Evolutionary conservation across 768 basidiomycete species (phyloP), one percentile per base, ranked within the genome.

Genomic region (Kwoniella heveanensis): DNA sequence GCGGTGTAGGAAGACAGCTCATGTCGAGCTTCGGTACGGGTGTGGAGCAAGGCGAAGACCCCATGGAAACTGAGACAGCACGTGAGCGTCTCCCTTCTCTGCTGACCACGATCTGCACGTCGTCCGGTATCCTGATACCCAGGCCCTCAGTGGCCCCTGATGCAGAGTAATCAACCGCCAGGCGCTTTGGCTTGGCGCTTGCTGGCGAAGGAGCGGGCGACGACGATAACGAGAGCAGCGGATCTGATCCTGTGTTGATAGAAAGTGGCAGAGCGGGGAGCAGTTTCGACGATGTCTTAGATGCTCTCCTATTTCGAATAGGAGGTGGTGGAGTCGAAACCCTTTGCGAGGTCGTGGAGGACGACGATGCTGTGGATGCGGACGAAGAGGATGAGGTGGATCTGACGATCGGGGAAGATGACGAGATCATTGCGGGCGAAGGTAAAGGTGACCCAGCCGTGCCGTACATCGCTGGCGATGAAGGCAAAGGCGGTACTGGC

Each of bases 321-420:
- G 60, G 55, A 25, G 61, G 55, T 7, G 64, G 60, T 57, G 68
- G 68, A 5, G 68, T 69, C 22, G 68, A 57, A 30, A 69, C 51
- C 9, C 49, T 44, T 26, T 62, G 68, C 12, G 68, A 69, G 26
- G 59, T 65, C 13, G 62, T 52, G 9, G 67, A 68, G 17, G 59
- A 56, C 25, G 58, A 63, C 17, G 62, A 59, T n/a, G 54, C 39
- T 9, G 57, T 44, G 1, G 66, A 68, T 21, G 61, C 54, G 21
- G 64, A 59, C 24, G 66, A 68, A 13, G 66, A 62, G 26, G 60
- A 55, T 26, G 58, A 27, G 44, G 46, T 30, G 49, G 71, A 62
- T 21, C 56, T 29, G 25, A 51, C 36, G 30, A 68, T 46, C 25
- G 60, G 48, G 36, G 60, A 48, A 48, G 61, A 37, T 29, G 57